A percentile compares a stretch with the other conserved stretches of the same genome.
These are phyloP conservation scores for Exsudoporus floridanus DNA, from an alignment of 1,284 basidiomycete genomes.

Conservation along the genomic window DNA sequence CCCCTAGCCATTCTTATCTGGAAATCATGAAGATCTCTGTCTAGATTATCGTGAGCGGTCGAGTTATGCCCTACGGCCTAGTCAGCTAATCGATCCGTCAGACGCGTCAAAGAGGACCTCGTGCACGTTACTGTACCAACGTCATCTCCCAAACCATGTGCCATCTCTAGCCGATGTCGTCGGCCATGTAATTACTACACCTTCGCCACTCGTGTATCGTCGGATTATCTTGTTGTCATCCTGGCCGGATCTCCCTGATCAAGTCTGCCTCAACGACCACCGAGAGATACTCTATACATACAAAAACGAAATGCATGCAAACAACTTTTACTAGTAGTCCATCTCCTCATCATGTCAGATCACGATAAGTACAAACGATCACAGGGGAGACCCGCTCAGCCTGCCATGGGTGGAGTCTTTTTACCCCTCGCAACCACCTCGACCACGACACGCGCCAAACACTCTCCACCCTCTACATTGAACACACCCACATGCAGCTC, in stretches of 20 bases:
- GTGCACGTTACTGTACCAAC: slow-evolving; percentile 27
- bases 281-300: slow-evolving; percentile 14
- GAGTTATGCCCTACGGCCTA: neutral
- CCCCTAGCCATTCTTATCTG: slow-evolving; percentile 89
- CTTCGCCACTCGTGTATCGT: slow-evolving; percentile 22
- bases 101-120: slow-evolving; percentile 20
- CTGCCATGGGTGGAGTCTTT: slow-evolving; percentile 25
- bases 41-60: slow-evolving; percentile 31
- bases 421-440: slow-evolving; percentile 56
- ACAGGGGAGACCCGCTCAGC: slow-evolving; percentile 29
- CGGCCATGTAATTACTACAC: slow-evolving; percentile 27
- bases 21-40: slow-evolving; percentile 68
- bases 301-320: slow-evolving; percentile 29
- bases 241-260: neutral
- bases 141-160: slow-evolving; percentile 15
- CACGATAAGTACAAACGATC: slow-evolving; percentile 8
- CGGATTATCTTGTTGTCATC: slow-evolving; percentile 11
- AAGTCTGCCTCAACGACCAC: slow-evolving; percentile 4
- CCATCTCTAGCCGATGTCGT: slow-evolving; percentile 9
- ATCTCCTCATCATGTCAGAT: slow-evolving; percentile 12
- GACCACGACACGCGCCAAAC: slow-evolving; percentile 55
- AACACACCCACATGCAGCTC: slow-evolving; percentile 59
- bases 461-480: slow-evolving; percentile 45
- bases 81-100: slow-evolving; percentile 8
- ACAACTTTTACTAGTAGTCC: slow-evolving; percentile 18